phyloP scores from a whole-genome alignment of 2,329 filamentous ascomycete genomes.

The Pseudogymnoascus sp. region DNA sequence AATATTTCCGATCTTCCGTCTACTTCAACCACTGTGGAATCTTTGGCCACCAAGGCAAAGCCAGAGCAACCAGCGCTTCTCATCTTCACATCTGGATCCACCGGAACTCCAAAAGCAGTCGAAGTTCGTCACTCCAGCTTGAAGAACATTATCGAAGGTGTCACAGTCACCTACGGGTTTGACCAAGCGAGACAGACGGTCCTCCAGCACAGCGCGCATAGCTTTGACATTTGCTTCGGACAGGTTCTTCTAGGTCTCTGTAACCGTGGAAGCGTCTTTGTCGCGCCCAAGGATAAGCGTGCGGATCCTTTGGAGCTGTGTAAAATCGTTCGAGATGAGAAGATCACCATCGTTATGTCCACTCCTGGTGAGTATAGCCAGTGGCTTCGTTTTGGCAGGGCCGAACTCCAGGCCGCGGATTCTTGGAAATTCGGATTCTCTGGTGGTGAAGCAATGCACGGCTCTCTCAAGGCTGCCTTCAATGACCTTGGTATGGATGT shows the following conservation, averaged over 20 bases:
- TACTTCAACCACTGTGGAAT: no score
- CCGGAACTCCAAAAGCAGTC: constrained; percentile 18
- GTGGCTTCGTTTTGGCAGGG: constrained; percentile 12
- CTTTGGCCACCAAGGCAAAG: no score
- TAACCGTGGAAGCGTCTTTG: neutral
- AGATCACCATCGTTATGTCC: constrained; percentile 17
- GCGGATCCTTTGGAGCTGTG: neutral
- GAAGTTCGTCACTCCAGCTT: neutral
- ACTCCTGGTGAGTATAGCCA: constrained; percentile 21
- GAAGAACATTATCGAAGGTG: neutral
- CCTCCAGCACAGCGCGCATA: neutral
- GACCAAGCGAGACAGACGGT: neutral
- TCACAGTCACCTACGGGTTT: neutral
- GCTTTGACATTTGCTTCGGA: neutral
- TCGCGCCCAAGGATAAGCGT: neutral
- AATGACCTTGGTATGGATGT: constrained; percentile 15
- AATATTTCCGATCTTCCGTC: no score
- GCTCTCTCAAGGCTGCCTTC: constrained; percentile 19
- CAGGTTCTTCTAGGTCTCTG: neutral
- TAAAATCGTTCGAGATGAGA: constrained; percentile 14
- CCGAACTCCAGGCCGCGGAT: neutral
- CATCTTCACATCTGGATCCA: no score
- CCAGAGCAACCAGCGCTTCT: no score
- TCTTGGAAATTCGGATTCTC: constrained; percentile 22
- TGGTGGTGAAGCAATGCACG: constrained; percentile 24